A percentile compares a stretch with the other conserved stretches of the same genome.
These are phyloP conservation scores for Colletotrichum viniferum DNA, from an alignment of 2,329 filamentous ascomycete genomes.

Conservation along the genomic window DNA sequence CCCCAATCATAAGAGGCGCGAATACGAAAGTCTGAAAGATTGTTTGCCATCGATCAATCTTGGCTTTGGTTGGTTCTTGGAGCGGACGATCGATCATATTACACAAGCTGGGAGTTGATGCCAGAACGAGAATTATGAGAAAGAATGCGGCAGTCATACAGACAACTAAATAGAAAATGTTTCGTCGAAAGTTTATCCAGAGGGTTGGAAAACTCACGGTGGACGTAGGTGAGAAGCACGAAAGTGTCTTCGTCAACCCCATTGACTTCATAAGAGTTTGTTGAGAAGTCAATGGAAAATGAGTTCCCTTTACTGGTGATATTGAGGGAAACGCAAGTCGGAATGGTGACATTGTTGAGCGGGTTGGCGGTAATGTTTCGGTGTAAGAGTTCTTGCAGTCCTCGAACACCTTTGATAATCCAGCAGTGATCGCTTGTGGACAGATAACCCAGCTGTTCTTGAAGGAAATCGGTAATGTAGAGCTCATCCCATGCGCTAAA, in stretches of 20 bases:
- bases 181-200: neutral
- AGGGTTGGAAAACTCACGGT: neutral
- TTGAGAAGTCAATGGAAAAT: conserved; percentile 14
- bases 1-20: neutral
- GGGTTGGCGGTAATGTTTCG: conserved; percentile 13
- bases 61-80: neutral
- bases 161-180: neutral
- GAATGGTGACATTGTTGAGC: conserved; percentile 8
- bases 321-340: conserved; percentile 1
- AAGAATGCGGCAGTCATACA: conserved; percentile 10
- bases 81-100: conserved; percentile 15
- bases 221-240: conserved; percentile 1
- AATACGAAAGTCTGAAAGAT: neutral
- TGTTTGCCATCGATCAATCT: conserved; percentile 4
- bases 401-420: conserved; percentile 10
- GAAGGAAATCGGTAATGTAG: conserved; percentile 11
- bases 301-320: neutral
- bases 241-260: neutral
- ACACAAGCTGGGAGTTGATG: neutral
- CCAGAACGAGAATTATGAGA: conserved; percentile 1
- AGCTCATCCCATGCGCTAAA: conserved; percentile 4
- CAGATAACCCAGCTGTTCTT: neutral
- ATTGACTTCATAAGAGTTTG: neutral
- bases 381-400: neutral
- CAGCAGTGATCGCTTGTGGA: conserved; percentile 11